Conservation (phyloP, 2,329 filamentous ascomycete species). For the Fusarium irregulare region DNA sequence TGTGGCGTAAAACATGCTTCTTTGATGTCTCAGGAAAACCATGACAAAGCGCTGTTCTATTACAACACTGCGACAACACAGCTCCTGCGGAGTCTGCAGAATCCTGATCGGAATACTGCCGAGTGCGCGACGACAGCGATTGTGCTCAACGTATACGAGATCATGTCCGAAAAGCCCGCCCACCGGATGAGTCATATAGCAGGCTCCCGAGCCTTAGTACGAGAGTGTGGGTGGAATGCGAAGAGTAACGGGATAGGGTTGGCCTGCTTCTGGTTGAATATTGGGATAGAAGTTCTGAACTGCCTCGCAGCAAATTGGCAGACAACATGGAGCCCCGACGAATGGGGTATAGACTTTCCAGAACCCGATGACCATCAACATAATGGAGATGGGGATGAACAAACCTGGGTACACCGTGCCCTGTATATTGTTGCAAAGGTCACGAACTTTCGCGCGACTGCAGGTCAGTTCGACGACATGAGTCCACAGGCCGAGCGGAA, state of each 20-base stretch:
- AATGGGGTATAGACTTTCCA: conserved; percentile 87
- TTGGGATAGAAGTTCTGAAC: conserved; percentile 88
- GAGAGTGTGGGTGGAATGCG: conserved; percentile 90
- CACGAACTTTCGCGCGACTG: conserved; percentile 82
- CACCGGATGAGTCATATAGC: conserved; percentile 91
- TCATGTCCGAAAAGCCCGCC: conserved; percentile 84
- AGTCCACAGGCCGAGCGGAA: conserved; percentile 72
- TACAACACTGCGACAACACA: conserved; percentile 87
- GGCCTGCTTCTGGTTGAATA: conserved; percentile 94
- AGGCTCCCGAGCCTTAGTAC: conserved; percentile 85
- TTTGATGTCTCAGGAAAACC: conserved; percentile 75
- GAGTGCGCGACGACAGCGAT: conserved; percentile 90
- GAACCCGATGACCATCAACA: conserved; percentile 55
- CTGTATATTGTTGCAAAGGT: conserved; percentile 90
- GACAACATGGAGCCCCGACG: conserved; percentile 87
- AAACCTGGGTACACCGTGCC: conserved; percentile 89
- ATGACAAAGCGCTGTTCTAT: conserved; percentile 83
- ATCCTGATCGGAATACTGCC: conserved; percentile 84
- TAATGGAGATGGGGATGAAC: conserved; percentile 64
- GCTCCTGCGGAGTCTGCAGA: conserved; percentile 80
- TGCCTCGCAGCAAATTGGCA: conserved; percentile 90
- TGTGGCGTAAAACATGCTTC: conserved; percentile 87
- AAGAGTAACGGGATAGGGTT: conserved; percentile 80
- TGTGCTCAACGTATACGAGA: conserved; percentile 90
- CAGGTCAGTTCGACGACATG: conserved; percentile 69